phyloP scores from a whole-genome alignment of 441 rosid genomes.

The Pelargonium australe region DNA sequence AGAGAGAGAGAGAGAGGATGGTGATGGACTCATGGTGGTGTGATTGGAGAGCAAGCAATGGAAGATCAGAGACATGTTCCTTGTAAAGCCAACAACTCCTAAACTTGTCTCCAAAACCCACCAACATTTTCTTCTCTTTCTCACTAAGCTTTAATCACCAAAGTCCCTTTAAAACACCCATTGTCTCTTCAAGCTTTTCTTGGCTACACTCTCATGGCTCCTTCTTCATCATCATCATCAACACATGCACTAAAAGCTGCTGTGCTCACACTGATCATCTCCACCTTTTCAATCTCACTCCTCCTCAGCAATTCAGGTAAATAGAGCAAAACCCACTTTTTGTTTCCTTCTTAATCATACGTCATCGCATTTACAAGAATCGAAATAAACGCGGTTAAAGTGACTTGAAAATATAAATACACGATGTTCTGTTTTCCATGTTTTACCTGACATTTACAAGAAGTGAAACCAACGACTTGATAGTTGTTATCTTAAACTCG shows the following conservation, averaged over 20 bases:
- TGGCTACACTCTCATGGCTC: background rate
- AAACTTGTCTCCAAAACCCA: slow-evolving; percentile 6
- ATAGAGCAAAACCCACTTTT: too few species aligned
- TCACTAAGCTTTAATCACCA: background rate
- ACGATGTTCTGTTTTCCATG: too few species aligned
- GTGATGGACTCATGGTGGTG: background rate
- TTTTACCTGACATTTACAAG: too few species aligned
- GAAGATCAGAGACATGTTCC: slow-evolving; percentile 2
- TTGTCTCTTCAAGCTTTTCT: background rate
- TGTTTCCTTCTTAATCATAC: too few species aligned
- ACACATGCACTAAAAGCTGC: background rate
- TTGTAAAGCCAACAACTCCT: slow-evolving; percentile 4
- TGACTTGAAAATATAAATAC: too few species aligned
- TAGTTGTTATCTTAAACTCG: too few species aligned
- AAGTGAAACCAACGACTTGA: too few species aligned
- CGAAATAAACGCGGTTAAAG: too few species aligned
- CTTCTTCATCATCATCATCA: background rate
- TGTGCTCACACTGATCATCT: too few species aligned
- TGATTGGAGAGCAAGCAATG: slow-evolving; percentile 4
- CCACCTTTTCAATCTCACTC: too few species aligned
- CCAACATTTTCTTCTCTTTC: background rate
- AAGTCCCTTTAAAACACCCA: slow-evolving; percentile 4
- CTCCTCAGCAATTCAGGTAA: too few species aligned
- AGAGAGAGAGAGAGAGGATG: background rate
- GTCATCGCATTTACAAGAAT: too few species aligned